Evolutionary conservation across 2,329 filamentous ascomycete genomes (phyloP).

Genomic region (Xylaria sp.): DNA sequence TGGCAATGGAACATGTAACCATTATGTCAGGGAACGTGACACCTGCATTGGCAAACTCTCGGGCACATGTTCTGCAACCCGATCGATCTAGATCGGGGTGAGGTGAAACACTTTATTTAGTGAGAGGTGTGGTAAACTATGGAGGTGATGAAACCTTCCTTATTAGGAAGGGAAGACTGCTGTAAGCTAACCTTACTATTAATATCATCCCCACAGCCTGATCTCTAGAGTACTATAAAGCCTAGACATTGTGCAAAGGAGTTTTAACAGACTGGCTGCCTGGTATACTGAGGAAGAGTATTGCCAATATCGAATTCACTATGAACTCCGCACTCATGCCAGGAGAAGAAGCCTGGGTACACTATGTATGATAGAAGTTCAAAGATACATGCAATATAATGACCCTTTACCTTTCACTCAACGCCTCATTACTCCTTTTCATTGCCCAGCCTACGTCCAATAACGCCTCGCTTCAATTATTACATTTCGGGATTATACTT

Average conservation of each 20-base stretch:
- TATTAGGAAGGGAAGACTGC: constrained; percentile 22
- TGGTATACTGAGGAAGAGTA: neutral
- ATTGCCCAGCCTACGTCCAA: neutral
- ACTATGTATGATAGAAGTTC: neutral
- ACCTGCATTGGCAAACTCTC: constrained; percentile 5
- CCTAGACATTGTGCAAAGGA: neutral
- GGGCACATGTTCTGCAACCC: constrained; percentile 25
- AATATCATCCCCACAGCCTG: constrained; percentile 10
- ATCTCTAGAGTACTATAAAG: neutral
- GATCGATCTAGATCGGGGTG: constrained; percentile 16
- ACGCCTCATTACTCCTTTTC: neutral
- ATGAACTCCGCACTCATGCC: neutral
- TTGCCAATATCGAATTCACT: neutral
- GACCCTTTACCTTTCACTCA: neutral
- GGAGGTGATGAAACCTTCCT: constrained; percentile 32
- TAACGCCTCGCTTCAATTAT: constrained; percentile 10
- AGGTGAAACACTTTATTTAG: constrained; percentile 16
- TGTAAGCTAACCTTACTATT: neutral
- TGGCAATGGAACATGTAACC: constrained; percentile 16
- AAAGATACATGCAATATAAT: neutral
- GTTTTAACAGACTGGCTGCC: neutral
- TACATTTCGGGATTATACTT: constrained; percentile 12
- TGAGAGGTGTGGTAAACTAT: constrained; percentile 13
- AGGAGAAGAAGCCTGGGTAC: neutral
- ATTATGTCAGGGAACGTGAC: constrained; percentile 28